Base-by-base conservation (phyloP, 345 rosid species). In the Syzygium aqueum region DNA sequence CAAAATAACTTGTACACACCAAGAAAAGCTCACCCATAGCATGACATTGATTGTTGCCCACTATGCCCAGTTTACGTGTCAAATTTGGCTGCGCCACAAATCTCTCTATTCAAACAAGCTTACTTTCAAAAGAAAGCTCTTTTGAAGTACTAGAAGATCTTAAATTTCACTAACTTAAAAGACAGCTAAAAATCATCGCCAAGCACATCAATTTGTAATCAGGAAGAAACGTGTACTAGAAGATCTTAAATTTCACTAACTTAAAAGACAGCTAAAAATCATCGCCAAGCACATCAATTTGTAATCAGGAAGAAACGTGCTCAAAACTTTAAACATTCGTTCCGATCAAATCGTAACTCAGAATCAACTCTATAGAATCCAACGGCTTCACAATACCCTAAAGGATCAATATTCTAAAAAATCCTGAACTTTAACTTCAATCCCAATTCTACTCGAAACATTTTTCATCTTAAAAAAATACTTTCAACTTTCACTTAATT, bases 261-360 rank as follows among this genome's bases (percentile, higher is more conserved):
- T 57, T 0, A 0, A 57, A 25, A 57, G 63, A 57, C 0, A 0
- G 6, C n/a, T 0, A 6, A 57, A 57, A 57, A 57, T 11, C 63
- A 11, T 57, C 0, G 14, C 15, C 7, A 10, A 2, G 27, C n/a
- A 25, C 27, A 57, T 27, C 5, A 11, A 25, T 25, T 57, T 28
- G 23, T 57, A 57, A 11, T 12, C 11, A 11, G 28, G 16, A 6
- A 25, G 12, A 13, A 25, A 2, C 0, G 8, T 28, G 5, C 65
- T 25, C 3, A 6, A 11, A 59, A 25, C 2, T 25, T 27, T 11
- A 9, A 27, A 57, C 25, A 59, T 0, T 59, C 16, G 11, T 25
- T 27, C 0, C 1, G 2, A 59, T 25, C 28, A 59, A 59, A 27
- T 59, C 5, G 12, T 59, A 59, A 59, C 0, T 59, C 0, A 0